Conservation (phyloP, 1,284 basidiomycete species). For the Porogramme epimiltina region DNA sequence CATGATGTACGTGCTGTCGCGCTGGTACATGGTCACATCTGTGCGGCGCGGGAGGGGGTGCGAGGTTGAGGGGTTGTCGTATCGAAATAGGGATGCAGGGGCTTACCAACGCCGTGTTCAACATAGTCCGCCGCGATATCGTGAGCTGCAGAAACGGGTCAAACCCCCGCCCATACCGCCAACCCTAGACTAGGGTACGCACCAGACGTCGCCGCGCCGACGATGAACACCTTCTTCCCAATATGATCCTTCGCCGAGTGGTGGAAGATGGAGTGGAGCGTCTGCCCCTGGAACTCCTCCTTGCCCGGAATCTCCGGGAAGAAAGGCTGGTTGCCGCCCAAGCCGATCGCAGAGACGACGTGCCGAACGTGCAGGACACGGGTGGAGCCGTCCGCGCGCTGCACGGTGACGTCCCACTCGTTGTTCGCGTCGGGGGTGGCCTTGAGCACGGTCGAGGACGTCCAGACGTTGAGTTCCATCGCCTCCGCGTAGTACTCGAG, state of each 20-base stretch:
- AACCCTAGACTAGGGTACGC: constrained; percentile 10
- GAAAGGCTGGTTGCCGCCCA: constrained; percentile 52
- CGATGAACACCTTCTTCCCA: constrained; percentile 49
- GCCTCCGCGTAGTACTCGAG: constrained; percentile 66
- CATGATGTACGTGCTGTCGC: constrained; percentile 66
- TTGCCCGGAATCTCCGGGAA: constrained; percentile 51
- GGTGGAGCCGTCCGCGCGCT: constrained; percentile 41
- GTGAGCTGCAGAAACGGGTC: constrained; percentile 28
- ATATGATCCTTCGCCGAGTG: constrained; percentile 39
- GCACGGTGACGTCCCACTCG: constrained; percentile 58
- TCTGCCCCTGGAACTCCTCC: constrained; percentile 45
- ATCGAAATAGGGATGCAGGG: background rate
- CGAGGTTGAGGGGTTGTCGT: background rate
- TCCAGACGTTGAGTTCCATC: constrained; percentile 71
- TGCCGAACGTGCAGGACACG: constrained; percentile 56
- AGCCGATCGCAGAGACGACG: constrained; percentile 62
- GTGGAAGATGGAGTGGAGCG: constrained; percentile 45
- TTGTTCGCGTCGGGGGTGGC: constrained; percentile 47
- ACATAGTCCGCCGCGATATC: constrained; percentile 48
- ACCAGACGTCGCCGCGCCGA: constrained; percentile 54
- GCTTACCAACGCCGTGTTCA: constrained; percentile 45
- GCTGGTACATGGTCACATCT: constrained; percentile 67
- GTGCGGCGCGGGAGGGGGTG: too few relatives aligned
- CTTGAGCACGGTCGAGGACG: constrained; percentile 48
- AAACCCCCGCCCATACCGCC: background rate